These are phyloP conservation scores for Blastocystis sp. DNA, from an alignment of 352 stramenopile species.

Conservation along the genomic window DNA sequence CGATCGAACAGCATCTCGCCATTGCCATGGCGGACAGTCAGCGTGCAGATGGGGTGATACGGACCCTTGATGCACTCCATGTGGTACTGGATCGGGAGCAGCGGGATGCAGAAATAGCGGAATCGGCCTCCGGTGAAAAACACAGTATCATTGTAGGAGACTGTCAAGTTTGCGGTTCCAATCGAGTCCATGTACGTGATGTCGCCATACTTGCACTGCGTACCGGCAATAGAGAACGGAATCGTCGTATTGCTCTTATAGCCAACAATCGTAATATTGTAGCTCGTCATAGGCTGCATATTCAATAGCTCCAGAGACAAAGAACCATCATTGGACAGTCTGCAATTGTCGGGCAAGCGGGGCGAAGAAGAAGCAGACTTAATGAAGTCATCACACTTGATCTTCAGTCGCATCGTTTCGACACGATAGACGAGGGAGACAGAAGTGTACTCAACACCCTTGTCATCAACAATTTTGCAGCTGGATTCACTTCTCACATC, in stretches of 20 bases:
- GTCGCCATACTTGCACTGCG: background rate
- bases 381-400: background rate
- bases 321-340: background rate
- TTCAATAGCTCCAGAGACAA: background rate
- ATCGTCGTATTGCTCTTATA: background rate
- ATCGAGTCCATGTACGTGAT: background rate
- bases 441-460: background rate
- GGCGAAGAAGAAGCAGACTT: background rate
- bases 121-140: background rate
- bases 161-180: background rate
- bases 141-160: background rate
- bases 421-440: background rate
- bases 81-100: background rate
- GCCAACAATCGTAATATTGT: background rate
- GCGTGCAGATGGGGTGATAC: background rate
- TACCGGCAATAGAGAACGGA: slow-evolving; percentile 1
- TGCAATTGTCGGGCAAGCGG: background rate
- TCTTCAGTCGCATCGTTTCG: background rate
- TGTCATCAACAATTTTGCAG: background rate
- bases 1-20: background rate
- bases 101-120: background rate
- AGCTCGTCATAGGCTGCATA: background rate
- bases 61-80: background rate
- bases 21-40: background rate
- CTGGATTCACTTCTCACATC: background rate